phyloP scores from a whole-genome alignment of 1,139 yeast species.

The Zygoascus meyerae region DNA sequence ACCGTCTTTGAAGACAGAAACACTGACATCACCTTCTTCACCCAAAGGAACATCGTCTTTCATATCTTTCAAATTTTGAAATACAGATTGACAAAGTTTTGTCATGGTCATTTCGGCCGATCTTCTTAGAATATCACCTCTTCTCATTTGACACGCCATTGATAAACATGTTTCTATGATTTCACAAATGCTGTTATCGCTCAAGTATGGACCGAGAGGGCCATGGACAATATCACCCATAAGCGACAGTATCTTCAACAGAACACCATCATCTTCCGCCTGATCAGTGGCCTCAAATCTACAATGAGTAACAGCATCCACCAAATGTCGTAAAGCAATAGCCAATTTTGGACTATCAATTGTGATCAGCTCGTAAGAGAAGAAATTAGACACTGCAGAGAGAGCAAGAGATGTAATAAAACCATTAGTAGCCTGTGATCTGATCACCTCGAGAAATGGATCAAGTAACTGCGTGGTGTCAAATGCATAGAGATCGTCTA shows the following conservation, averaged over 20 bases:
- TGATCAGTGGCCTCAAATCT: conserved; percentile 95
- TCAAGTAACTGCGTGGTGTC: conserved; percentile 73
- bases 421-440: conserved; percentile 82
- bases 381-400: conserved; percentile 64
- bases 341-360: conserved; percentile 43
- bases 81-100: conserved; percentile 58
- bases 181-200: conserved; percentile 82
- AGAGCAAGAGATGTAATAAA: conserved; percentile 78
- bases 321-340: conserved; percentile 49
- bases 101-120: conserved; percentile 86
- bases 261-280: conserved; percentile 84
- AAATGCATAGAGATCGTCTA: conserved; percentile 47
- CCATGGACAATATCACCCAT: conserved; percentile 63
- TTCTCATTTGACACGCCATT: conserved; percentile 85
- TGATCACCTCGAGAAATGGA: conserved; percentile 83
- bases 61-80: conserved; percentile 51
- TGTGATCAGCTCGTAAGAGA: conserved; percentile 53
- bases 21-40: conserved; percentile 10
- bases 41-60: conserved; percentile 7
- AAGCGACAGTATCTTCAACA: conserved; percentile 72
- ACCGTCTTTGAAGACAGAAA: conserved; percentile 6
- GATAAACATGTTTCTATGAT: conserved; percentile 88
- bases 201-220: conserved; percentile 55
- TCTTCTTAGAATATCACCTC: conserved; percentile 82
- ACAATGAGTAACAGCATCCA: conserved; percentile 84